Conservation (phyloP, 192 early-diverging fungal species). For the Lobosporangium transversale region DNA sequence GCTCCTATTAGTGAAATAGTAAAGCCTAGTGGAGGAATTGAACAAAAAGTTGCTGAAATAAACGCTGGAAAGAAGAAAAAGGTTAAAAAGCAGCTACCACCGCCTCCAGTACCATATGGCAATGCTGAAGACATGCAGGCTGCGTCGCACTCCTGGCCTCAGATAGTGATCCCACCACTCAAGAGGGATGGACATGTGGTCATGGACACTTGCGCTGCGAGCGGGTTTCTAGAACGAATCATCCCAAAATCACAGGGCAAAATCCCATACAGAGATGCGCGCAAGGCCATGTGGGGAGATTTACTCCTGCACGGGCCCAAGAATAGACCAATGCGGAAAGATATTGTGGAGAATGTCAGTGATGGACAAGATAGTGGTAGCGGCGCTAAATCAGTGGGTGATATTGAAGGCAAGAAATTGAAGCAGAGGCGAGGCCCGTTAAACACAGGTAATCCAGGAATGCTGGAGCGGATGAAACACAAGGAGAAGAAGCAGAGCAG, state of each 20-base stretch:
- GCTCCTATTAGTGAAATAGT: background rate
- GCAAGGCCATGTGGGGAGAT: constrained; percentile 87
- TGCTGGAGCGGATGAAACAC: constrained; percentile 32
- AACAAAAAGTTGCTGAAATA: background rate
- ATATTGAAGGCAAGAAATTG: no score
- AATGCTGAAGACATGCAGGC: constrained; percentile 29
- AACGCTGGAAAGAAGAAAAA: constrained; percentile 37
- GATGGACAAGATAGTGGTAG: constrained; percentile 1
- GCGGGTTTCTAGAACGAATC: constrained; percentile 69
- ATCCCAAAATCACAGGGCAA: constrained; percentile 78
- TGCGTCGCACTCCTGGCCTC: constrained; percentile 71
- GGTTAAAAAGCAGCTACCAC: constrained; percentile 35
- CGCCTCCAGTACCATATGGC: constrained; percentile 40
- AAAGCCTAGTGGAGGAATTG: background rate
- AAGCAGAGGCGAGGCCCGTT: background rate
- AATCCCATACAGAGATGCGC: constrained; percentile 74
- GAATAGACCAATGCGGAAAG: constrained; percentile 50
- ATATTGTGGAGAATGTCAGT: constrained; percentile 12
- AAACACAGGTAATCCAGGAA: background rate
- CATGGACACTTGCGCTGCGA: constrained; percentile 66
- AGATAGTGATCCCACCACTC: constrained; percentile 77
- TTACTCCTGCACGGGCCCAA: constrained; percentile 79
- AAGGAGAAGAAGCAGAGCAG: constrained; percentile 50
- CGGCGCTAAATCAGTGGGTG: no score
- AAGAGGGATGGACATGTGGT: constrained; percentile 83